Percentiles rank a stretch among this genome's conserved stretches.
Conservation (phyloP, 331 rosid species). For the Phaseolus coccineus region DNA sequence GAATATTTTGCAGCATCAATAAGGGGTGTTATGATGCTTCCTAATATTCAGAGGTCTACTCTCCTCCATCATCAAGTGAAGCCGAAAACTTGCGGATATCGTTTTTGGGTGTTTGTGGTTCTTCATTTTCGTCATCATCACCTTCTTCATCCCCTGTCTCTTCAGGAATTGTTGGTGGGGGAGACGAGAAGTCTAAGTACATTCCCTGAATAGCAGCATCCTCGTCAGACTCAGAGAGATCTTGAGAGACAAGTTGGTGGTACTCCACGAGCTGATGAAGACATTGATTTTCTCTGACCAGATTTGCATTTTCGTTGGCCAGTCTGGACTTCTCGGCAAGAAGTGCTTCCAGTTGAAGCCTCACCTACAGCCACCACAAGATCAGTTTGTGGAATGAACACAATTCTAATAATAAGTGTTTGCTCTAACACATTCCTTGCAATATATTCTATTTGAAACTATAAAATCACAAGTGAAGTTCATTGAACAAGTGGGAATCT, state of each 20-base stretch:
- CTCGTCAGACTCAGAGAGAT: conserved; percentile 73
- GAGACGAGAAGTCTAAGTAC: conserved; percentile 90
- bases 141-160: conserved; percentile 48
- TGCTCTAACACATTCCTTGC: too few species aligned
- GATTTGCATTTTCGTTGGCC: conserved; percentile 88
- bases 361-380: conserved; percentile 61
- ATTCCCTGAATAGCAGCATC: conserved; percentile 73
- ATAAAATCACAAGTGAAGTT: too few species aligned
- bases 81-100: conserved; percentile 47
- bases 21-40: conserved; percentile 26
- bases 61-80: conserved; percentile 45
- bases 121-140: conserved; percentile 25
- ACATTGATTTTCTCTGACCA: conserved; percentile 89
- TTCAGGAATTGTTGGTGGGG: conserved; percentile 57
- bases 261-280: conserved; percentile 95
- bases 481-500: too few species aligned
- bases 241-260: conserved; percentile 86
- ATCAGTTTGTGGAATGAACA: background rate
- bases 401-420: background rate
- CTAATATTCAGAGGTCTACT: conserved; percentile 9
- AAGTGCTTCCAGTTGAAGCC: conserved; percentile 96
- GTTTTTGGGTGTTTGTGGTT: conserved; percentile 50
- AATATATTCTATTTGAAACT: too few species aligned
- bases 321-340: conserved; percentile 90
- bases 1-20: conserved; percentile 29